Conservation (phyloP, 257 asterid genomes). For the Solanum lignicaule region DNA sequence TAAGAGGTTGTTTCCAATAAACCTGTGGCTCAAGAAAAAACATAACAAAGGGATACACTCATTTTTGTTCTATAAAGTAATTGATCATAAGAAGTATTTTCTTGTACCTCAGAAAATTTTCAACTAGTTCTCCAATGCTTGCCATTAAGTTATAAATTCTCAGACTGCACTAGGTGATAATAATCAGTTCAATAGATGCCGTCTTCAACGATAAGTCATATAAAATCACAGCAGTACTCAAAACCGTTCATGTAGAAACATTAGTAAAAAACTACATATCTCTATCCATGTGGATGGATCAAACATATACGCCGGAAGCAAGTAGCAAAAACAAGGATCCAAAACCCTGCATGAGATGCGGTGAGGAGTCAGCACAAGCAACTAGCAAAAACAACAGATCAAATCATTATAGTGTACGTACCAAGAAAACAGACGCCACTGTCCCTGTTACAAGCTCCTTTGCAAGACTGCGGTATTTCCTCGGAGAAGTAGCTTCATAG, state of each 20-base stretch:
- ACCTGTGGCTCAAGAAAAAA: neutral
- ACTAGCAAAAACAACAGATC: neutral
- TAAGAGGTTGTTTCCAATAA: neutral
- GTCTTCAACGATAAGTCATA: neutral
- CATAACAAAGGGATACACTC: neutral
- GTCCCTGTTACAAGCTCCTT: slow-evolving; percentile 84
- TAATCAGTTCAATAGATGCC: neutral
- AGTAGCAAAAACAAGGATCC: slow-evolving; percentile 94
- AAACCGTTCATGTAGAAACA: neutral
- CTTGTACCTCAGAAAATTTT: neutral
- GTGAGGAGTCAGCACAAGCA: neutral
- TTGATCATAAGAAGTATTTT: neutral
- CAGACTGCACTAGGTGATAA: neutral
- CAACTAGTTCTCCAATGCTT: neutral
- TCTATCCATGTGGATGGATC: slow-evolving; percentile 5
- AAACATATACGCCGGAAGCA: slow-evolving; percentile 90
- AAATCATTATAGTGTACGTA: slow-evolving; percentile 2
- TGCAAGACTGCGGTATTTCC: slow-evolving; percentile 70
- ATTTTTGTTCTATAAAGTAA: neutral
- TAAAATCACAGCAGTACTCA: neutral
- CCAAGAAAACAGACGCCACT: slow-evolving; percentile 89
- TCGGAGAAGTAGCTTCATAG: slow-evolving; percentile 89
- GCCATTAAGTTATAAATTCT: neutral
- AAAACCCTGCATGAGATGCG: slow-evolving; percentile 56
- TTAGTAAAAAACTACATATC: neutral